phyloP scores from a whole-genome alignment of 1,284 basidiomycete genomes.

The Cryptococcus sp. region DNA sequence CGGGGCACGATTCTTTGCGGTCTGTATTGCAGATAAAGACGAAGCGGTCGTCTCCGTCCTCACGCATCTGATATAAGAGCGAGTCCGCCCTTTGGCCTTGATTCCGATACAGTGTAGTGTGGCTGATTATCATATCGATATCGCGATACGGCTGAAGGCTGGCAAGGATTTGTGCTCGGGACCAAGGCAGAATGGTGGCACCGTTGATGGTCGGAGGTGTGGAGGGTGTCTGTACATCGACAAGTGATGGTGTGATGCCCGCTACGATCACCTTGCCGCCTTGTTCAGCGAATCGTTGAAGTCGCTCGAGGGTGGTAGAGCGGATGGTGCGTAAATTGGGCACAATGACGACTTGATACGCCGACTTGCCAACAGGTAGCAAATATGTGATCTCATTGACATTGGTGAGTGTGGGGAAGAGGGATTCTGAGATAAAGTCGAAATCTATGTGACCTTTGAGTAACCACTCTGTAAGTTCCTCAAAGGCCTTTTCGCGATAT shows the following conservation, averaged over 20 bases:
- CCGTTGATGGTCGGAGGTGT: conserved; percentile 4
- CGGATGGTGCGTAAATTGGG: conserved; percentile 33
- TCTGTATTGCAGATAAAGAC: conserved; percentile 36
- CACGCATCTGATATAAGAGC: conserved; percentile 33
- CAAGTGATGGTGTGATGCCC: conserved; percentile 23
- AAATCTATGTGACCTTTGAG: conserved; percentile 32
- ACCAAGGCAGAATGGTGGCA: conserved; percentile 13
- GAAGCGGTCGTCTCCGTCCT: conserved; percentile 27
- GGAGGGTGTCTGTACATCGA: conserved; percentile 17
- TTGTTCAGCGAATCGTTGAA: conserved; percentile 19
- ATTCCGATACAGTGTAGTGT: conserved; percentile 20
- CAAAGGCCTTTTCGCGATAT: conserved; percentile 26
- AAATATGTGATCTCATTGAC: conserved; percentile 17
- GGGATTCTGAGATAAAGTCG: conserved; percentile 39
- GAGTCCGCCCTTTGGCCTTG: conserved; percentile 25
- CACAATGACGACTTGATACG: conserved; percentile 32
- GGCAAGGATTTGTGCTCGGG: conserved; percentile 17
- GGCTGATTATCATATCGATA: conserved; percentile 24
- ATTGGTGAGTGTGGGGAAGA: conserved; percentile 26
- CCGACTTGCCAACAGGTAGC: conserved; percentile 27
- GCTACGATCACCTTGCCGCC: conserved; percentile 32
- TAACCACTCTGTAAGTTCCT: conserved; percentile 33
- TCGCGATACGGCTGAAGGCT: conserved; percentile 22
- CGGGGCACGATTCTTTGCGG: conserved; percentile 24
- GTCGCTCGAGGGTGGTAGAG: conserved; percentile 26